Evolutionary conservation across 2,329 filamentous ascomycete genomes (phyloP).

Genomic region (Exophiala calicioides): DNA sequence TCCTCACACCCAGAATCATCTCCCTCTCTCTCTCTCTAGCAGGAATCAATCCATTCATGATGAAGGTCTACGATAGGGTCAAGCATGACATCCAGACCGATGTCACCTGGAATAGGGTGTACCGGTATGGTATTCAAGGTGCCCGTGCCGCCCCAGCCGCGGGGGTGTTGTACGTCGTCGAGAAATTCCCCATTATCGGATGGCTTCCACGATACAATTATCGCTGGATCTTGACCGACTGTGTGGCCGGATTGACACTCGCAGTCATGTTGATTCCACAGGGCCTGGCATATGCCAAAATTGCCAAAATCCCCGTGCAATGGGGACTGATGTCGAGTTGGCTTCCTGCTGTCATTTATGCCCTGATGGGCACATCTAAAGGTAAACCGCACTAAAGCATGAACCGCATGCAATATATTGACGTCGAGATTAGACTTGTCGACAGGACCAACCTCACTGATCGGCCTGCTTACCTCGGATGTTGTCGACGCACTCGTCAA

Average conservation of each 20-base stretch:
- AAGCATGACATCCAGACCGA: slow-evolving; percentile 27
- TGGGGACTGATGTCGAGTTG: slow-evolving; percentile 63
- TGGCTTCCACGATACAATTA: slow-evolving; percentile 65
- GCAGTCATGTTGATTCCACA: slow-evolving; percentile 64
- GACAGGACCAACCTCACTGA: slow-evolving; percentile 64
- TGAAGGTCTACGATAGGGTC: slow-evolving; percentile 26
- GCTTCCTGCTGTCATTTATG: slow-evolving; percentile 59
- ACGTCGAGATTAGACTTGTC: slow-evolving; percentile 51
- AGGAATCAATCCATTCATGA: slow-evolving; percentile 18
- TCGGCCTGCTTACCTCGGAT: slow-evolving; percentile 64
- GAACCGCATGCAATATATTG: slow-evolving; percentile 7
- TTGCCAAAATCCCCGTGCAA: slow-evolving; percentile 62
- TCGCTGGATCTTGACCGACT: slow-evolving; percentile 63
- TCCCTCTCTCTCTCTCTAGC: no score
- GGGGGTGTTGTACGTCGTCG: slow-evolving; percentile 56
- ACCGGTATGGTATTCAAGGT: slow-evolving; percentile 31
- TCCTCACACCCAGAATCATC: not conserved
- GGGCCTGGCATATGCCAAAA: slow-evolving; percentile 62
- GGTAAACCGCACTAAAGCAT: slow-evolving; percentile 39
- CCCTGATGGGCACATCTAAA: slow-evolving; percentile 64
- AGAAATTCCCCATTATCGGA: slow-evolving; percentile 63
- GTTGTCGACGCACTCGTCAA: slow-evolving; percentile 56
- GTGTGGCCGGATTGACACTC: slow-evolving; percentile 62
- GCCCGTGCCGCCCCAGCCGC: slow-evolving; percentile 52
- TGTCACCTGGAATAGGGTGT: slow-evolving; percentile 29